A percentile compares a stretch with the other conserved stretches of the same genome.
These are phyloP conservation scores for Coleophoma crateriformis DNA, from an alignment of 2,329 filamentous ascomycete genomes.

Conservation along the genomic window DNA sequence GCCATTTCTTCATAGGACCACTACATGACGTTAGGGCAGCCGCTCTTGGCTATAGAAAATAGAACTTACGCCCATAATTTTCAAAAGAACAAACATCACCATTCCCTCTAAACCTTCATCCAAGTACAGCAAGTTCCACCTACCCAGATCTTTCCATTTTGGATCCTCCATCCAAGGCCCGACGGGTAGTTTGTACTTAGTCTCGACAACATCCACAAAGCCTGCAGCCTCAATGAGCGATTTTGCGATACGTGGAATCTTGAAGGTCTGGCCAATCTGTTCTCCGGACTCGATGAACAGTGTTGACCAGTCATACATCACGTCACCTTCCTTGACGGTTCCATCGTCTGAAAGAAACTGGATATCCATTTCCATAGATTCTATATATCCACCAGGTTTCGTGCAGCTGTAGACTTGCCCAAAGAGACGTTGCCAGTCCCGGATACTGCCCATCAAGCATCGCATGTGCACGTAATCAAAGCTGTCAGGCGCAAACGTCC, in stretches of 20 bases:
- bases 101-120: slow-evolving; percentile 1
- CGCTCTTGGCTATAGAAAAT: too few species aligned
- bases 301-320: neutral
- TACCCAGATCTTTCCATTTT: neutral
- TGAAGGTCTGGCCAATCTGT: neutral
- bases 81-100: slow-evolving; percentile 4
- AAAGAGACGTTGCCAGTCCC: slow-evolving; percentile 13
- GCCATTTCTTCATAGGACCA: too few species aligned
- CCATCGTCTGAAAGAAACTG: slow-evolving; percentile 3
- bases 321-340: neutral
- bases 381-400: slow-evolving; percentile 1
- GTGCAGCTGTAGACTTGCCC: neutral
- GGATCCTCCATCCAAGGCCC: neutral
- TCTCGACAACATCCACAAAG: slow-evolving; percentile 1
- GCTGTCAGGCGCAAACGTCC: slow-evolving; percentile 13
- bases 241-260: neutral
- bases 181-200: neutral
- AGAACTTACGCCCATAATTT: slow-evolving; percentile 1
- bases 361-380: slow-evolving; percentile 2
- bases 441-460: slow-evolving; percentile 27
- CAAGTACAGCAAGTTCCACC: neutral
- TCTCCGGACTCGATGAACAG: neutral
- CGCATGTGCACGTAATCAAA: slow-evolving; percentile 29
- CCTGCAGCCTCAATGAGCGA: slow-evolving; percentile 1
- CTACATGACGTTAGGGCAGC: too few species aligned